phyloP scores from a whole-genome alignment of 176 grass and related monocot genomes.

The Echinochloa phyllopogon region DNA sequence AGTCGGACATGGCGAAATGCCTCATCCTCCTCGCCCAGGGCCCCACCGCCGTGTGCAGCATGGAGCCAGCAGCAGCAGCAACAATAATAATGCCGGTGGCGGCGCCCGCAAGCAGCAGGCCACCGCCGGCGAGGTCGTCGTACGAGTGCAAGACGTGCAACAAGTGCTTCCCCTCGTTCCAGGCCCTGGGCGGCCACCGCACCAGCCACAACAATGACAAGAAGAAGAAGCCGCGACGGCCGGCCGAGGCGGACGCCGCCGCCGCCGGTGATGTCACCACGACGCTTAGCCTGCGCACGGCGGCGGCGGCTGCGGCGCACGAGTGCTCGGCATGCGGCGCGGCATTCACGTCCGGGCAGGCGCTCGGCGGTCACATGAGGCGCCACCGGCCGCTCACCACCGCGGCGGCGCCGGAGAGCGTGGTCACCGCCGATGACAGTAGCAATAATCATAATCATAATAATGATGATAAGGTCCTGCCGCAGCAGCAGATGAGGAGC shows the following conservation, averaged over 20 bases:
- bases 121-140: neutral
- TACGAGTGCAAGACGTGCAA: conserved; percentile 61
- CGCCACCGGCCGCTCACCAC: conserved; percentile 57
- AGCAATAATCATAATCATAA: neutral
- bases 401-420: neutral
- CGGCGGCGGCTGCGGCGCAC: conserved; percentile 18
- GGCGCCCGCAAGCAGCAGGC: neutral
- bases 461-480: neutral
- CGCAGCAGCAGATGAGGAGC: conserved; percentile 24
- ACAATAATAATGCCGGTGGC: neutral
- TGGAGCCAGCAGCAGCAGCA: neutral
- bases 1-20: conserved; percentile 47
- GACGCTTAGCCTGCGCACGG: neutral
- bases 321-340: conserved; percentile 52
- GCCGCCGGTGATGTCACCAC: neutral
- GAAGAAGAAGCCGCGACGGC: neutral
- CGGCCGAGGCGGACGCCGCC: conserved; percentile 1
- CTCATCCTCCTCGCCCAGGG: conserved; percentile 60
- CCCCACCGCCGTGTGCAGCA: neutral
- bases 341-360: conserved; percentile 58
- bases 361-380: conserved; percentile 74
- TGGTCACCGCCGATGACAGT: neutral
- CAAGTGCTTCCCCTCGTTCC: conserved; percentile 59
- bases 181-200: conserved; percentile 71
- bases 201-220: conserved; percentile 58